A percentile compares a stretch with the other conserved stretches of the same genome.
Conservation (phyloP, 83 land plant genomes). For the Picea abies region DNA sequence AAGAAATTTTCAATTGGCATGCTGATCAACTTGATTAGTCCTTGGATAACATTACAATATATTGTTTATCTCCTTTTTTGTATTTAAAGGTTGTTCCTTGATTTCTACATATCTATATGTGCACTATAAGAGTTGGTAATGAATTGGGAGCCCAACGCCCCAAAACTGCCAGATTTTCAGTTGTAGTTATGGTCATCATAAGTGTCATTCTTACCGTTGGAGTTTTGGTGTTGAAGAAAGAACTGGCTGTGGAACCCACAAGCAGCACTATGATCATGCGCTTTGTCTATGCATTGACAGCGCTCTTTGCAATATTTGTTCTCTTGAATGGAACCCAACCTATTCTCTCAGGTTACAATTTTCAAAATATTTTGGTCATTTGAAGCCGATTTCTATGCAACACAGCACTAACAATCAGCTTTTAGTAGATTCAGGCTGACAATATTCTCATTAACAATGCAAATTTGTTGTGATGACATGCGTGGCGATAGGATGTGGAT, state of each 20-base stretch:
- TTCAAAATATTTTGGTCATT: no score
- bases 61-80: not conserved
- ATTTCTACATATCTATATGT: not conserved
- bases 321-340: slow-evolving; percentile 62
- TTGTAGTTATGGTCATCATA: slow-evolving; percentile 35
- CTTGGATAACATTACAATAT: not conserved
- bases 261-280: slow-evolving; percentile 29
- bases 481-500: slow-evolving; percentile 60
- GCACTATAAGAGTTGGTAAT: slow-evolving; percentile 56
- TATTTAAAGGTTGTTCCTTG: no score
- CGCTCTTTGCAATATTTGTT: slow-evolving; percentile 45
- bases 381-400: no score
- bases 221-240: slow-evolving; percentile 23
- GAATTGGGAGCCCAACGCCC: slow-evolving; percentile 57
- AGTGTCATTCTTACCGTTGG: slow-evolving; percentile 22
- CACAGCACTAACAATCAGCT: no score
- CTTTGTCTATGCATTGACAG: slow-evolving; percentile 36
- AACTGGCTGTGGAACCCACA: slow-evolving; percentile 38
- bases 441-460: no score
- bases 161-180: slow-evolving; percentile 37
- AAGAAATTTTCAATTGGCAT: no score
- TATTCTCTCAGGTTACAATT: slow-evolving; percentile 18
- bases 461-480: slow-evolving; percentile 23
- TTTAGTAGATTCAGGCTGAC: no score
- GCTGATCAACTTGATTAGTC: no score